A percentile compares a stretch with the other conserved stretches of the same genome.
phyloP scores from a whole-genome alignment of 2,329 filamentous ascomycete genomes.

The Hymenoscyphus salicellus region DNA sequence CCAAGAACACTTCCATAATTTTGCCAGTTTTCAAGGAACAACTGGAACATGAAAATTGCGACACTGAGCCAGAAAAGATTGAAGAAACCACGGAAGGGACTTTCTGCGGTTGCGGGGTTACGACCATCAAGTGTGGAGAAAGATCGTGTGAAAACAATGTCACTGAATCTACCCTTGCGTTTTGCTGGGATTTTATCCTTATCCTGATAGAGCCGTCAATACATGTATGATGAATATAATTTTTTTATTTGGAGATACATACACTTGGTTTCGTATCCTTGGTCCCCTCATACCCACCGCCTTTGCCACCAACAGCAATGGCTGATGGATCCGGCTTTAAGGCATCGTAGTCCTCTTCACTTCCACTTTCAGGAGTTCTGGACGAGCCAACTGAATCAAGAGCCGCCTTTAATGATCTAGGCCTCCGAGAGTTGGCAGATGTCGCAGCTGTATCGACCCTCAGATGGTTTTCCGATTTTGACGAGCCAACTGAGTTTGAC shows the following conservation, averaged over 20 bases:
- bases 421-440: slow-evolving; percentile 15
- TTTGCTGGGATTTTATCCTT: slow-evolving; percentile 21
- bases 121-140: slow-evolving; percentile 74
- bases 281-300: slow-evolving; percentile 32
- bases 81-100: slow-evolving; percentile 76
- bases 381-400: slow-evolving; percentile 23
- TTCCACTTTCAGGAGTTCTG: slow-evolving; percentile 27
- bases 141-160: slow-evolving; percentile 68
- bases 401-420: slow-evolving; percentile 30
- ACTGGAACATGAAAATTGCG: slow-evolving; percentile 62
- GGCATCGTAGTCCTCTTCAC: slow-evolving; percentile 35
- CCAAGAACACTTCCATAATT: slow-evolving; percentile 67
- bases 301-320: slow-evolving; percentile 34
- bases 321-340: slow-evolving; percentile 29
- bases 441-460: slow-evolving; percentile 1
- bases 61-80: slow-evolving; percentile 75
- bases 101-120: slow-evolving; percentile 61
- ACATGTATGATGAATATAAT: neutral
- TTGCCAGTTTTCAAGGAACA: slow-evolving; percentile 66
- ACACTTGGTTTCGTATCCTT: neutral
- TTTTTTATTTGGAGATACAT: neutral
- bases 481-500: neutral
- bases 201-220: slow-evolving; percentile 20
- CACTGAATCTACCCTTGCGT: slow-evolving; percentile 39
- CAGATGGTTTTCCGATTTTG: neutral